Evolutionary conservation across 176 grass and related monocot genomes (phyloP), one percentile per base, ranked within the genome.

Genomic region (Cenchrus fungigraminus): DNA sequence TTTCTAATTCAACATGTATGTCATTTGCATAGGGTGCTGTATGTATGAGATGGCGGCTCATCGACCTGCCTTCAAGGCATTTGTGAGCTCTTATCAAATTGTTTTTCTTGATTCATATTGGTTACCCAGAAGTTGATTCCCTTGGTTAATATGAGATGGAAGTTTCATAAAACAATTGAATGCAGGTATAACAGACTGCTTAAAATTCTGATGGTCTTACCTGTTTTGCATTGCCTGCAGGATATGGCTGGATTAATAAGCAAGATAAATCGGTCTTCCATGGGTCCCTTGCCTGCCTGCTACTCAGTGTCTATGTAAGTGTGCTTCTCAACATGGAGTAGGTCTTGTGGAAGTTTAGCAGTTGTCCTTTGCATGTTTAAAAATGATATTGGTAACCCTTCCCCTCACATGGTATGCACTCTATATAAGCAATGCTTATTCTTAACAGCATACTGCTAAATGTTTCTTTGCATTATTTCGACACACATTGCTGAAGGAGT

Each of bases 191-290:
- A 68, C 5, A 1, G 37, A 2, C 59, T 54, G 49, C 49, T 12
- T 56, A 65, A 64, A 61, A 15, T 73, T 63, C 42, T 8, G 5
- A 32, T 68, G 46, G 20, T 71, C 51, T 90, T 50, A 90, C 69
- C 56, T 1, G 7, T 78, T 60, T 63, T 78, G 31, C 13, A 65
- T 71, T 79, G 58, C 73, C 79, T 99, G 76, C 83, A 99, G 97
- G 97, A 99, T 89, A 99, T 99, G 97, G 97, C 90, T 82, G 97
- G 93, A 91, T 85, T 99, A 58, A 96, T 99, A 91, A 96, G 91
- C 69, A 99, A 99, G 86, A 99, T 99, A 84, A 99, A 99, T 78
- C 84, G 90, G 65, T 94, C 97, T 12, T 92, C 90, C 34, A 99
- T 99, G 63, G 93, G 93, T 64, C 97, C 97, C 66, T 76, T 99